phyloP scores from a whole-genome alignment of 768 basidiomycete species.

The Multifurca ochricompacta region DNA sequence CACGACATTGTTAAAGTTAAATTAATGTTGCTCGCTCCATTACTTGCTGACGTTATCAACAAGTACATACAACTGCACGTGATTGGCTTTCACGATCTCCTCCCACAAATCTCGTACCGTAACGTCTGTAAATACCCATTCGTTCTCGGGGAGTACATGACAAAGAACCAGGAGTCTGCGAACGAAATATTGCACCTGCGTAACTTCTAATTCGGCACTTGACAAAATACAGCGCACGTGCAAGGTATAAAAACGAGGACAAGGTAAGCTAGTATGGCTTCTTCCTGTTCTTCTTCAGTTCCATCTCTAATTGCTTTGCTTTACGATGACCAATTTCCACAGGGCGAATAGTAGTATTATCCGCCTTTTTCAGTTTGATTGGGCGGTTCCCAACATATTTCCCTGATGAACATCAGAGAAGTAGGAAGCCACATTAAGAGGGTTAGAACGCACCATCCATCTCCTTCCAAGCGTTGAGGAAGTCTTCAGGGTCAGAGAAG shows the following conservation, averaged over 20 bases:
- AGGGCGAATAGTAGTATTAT: slow-evolving; percentile 74
- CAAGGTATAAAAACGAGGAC: neutral
- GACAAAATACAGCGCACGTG: too few species aligned
- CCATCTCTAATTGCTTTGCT: slow-evolving; percentile 82
- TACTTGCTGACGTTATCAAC: too few species aligned
- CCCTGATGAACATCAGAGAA: slow-evolving; percentile 37
- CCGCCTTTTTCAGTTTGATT: slow-evolving; percentile 93
- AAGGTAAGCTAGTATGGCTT: slow-evolving; percentile 59
- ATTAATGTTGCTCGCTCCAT: too few species aligned
- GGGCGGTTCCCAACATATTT: slow-evolving; percentile 99
- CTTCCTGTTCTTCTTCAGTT: slow-evolving; percentile 78
- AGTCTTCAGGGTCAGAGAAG: slow-evolving; percentile 97
- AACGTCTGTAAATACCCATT: too few species aligned
- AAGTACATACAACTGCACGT: neutral
- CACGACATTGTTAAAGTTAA: too few species aligned
- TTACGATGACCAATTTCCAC: slow-evolving; percentile 93
- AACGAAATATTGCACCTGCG: too few species aligned
- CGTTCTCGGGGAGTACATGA: too few species aligned
- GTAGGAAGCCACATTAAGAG: neutral
- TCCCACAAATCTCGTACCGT: too few species aligned
- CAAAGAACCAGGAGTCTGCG: too few species aligned
- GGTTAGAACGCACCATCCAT: slow-evolving; percentile 78
- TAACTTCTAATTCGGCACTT: too few species aligned
- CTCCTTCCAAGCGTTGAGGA: slow-evolving; percentile 97
- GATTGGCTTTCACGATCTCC: too few species aligned